Evolutionary conservation across 306 rosid species (phyloP), one percentile per base, ranked within the genome.

Genomic region (Leucaena leucocephala): DNA sequence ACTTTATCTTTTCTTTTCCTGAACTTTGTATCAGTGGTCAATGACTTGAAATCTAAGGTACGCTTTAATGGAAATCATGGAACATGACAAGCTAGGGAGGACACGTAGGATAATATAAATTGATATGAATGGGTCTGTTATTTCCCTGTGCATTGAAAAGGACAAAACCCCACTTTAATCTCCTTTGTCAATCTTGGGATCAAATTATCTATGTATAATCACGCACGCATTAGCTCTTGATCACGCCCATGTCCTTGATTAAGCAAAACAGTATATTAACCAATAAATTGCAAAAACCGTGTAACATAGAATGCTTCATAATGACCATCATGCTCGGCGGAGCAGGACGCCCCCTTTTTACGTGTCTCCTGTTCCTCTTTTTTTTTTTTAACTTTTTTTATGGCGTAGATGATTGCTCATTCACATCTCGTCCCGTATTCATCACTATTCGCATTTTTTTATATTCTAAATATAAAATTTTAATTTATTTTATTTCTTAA

Each of bases 1-100:
- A 16, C 76, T 71, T 49, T 10, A n/a, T 6, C 36, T 36, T 72
- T 72, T 10, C 3, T n/a, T 2, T 71, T 36, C 0, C 27, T 17
- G 19, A 16, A 33, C 64, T 45, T 66, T 38, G 42, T 49, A 10
- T n/a, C 66, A 19, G 43, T 12, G 34, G 71, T 70, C 76, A 6
- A 19, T 69, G 50, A n/a, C 27, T 27, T 27, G 27, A 27, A 27
- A 27, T 27, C 27, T 27, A 27, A 82, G 85, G 12, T 5, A 76
- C 46, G 76, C 43, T 42, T 43, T 10, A 0, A 40, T 42, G 72
- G 59, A 72, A 71, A 71, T 82, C 54, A 76, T 76, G 70, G 70
- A 27, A 27, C 27, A 27, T 27, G 43, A 70, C 14, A 15, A 40
- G 27, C 8, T 4, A 50, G 16, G 49, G 7, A 17, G 6, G 27